phyloP scores from a whole-genome alignment of 306 rosid genomes.

The Quercus suber region DNA sequence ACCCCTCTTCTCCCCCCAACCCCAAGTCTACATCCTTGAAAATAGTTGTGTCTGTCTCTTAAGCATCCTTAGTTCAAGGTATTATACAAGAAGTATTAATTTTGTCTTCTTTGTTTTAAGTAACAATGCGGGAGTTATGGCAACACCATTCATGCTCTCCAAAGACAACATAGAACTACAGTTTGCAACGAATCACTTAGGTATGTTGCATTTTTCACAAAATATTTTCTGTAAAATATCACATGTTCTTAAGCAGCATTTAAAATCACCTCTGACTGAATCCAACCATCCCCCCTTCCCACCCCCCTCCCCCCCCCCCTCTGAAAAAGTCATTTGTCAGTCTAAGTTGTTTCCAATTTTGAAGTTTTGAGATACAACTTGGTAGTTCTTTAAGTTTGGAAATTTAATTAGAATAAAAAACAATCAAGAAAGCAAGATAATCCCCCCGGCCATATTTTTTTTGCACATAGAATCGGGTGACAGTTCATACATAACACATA shows the following conservation, averaged over 20 bases:
- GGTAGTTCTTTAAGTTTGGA: neutral
- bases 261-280: neutral
- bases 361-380: neutral
- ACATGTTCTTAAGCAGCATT: neutral
- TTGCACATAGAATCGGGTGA: conserved; percentile 1
- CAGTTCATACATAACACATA: neutral
- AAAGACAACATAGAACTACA: conserved; percentile 79
- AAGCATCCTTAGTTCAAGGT: conserved; percentile 3
- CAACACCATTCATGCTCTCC: conserved; percentile 61
- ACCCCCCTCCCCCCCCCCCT: too few species aligned
- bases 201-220: conserved; percentile 27
- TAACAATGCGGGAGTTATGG: conserved; percentile 89
- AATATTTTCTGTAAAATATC: neutral
- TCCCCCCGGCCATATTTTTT: neutral
- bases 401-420: neutral
- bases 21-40: neutral
- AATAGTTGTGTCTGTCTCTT: conserved; percentile 6
- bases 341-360: neutral
- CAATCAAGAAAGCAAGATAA: neutral
- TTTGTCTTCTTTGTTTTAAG: conserved; percentile 39
- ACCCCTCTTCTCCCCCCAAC: too few species aligned
- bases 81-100: conserved; percentile 8
- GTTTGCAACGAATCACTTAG: conserved; percentile 82
- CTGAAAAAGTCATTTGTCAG: conserved; percentile 12
- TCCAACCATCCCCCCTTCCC: neutral